phyloP scores from a whole-genome alignment of 2,329 filamentous ascomycete species.

The Calycina herbarum region DNA sequence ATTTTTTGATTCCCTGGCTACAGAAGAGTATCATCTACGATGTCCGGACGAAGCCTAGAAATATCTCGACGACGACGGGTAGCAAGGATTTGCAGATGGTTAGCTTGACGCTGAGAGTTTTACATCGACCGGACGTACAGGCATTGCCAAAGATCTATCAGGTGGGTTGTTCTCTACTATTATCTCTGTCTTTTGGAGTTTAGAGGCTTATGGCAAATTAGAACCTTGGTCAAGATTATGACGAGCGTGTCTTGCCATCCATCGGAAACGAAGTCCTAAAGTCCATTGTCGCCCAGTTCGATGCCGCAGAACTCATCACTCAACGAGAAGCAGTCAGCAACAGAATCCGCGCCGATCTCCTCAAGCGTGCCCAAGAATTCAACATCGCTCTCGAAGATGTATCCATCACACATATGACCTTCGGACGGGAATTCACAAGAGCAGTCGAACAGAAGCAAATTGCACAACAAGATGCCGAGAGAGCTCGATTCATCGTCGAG shows the following conservation, averaged over 20 bases:
- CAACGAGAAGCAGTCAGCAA: conserved; percentile 96
- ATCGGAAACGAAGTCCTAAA: conserved; percentile 99
- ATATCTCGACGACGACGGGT: conserved; percentile 95
- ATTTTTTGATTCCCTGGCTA: conserved; percentile 94
- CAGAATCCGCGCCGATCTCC: conserved; percentile 88
- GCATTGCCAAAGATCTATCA: conserved; percentile 97
- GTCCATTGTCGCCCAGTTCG: conserved; percentile 97
- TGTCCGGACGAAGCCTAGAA: conserved; percentile 94
- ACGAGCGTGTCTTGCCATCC: conserved; percentile 95
- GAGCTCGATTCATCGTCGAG: conserved; percentile 97
- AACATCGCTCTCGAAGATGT: conserved; percentile 99
- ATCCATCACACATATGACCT: conserved; percentile 99
- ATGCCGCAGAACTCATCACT: conserved; percentile 97
- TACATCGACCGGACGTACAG: conserved; percentile 92
- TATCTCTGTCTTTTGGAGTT: background rate
- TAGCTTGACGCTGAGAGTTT: conserved; percentile 90
- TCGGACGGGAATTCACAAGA: conserved; percentile 97
- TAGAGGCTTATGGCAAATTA: conserved; percentile 41
- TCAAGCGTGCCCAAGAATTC: conserved; percentile 92
- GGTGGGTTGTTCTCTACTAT: conserved; percentile 52
- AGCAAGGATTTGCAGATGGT: conserved; percentile 99
- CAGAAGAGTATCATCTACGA: conserved; percentile 95
- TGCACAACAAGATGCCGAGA: conserved; percentile 96
- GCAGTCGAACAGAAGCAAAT: conserved; percentile 99
- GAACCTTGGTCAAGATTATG: conserved; percentile 97